Evolutionary conservation across 176 grass and related monocot genomes (phyloP), one percentile per base, ranked within the genome.

Genomic region (Phoenix dactylifera): DNA sequence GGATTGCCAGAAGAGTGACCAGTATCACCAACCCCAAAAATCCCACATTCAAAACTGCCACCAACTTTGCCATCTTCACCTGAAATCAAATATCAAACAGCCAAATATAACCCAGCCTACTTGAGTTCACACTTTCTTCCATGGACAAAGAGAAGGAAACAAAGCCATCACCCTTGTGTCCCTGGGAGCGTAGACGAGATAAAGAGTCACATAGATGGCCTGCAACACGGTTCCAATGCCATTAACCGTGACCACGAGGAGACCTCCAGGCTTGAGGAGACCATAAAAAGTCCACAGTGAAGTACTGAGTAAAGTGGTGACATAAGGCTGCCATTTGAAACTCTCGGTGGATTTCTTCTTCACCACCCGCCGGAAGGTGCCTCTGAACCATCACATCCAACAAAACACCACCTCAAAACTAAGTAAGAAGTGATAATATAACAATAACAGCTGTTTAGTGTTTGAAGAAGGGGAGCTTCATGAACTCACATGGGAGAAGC

Each of bases 401-500:
- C 35, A 15, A 49, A 44, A 44, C 9, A 44, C 9, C 35, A 44
- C 9, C 35, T 44, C 9, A 12, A 14, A 44, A 44, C 14, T 44
- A 44, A 14, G 7, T 44, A 44, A 14, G 7, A 44, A 44, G 35
- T 14, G 35, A 44, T 44, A 14, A 14, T 44, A 3, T 44, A 14
- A 44, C 10, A 3, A 44, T 0, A n/a, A n/a, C n/a, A 44, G 14
- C 35, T 44, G 35, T 3, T 3, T 44, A 3, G 35, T 14, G 35
- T 44, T 44, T 44, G 35, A 44, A 32, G 29, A 32, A 44, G 35
- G 32, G 35, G 7, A 44, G 35, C 35, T 12, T 44, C 10, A 56
- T 56, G 26, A 50, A 71, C 86, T 72, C 79, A 88, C 89, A 88
- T 82, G 15, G 84, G 89, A 69, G 84, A 94, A 29, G 64, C 2